phyloP scores from a whole-genome alignment of 129 eudicot species.

The Flaveria bidentis region DNA sequence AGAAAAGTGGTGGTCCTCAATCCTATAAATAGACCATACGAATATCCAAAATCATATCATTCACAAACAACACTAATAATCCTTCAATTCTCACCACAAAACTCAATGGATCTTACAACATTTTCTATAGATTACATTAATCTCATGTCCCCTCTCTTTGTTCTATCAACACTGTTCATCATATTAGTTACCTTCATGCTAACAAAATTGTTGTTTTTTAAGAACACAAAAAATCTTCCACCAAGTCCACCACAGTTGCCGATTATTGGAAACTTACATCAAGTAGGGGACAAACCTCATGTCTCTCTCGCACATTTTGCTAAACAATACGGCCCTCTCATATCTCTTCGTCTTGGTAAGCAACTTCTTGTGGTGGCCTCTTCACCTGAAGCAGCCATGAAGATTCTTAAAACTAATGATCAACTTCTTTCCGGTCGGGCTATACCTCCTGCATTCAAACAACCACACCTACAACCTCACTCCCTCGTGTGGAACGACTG shows the following conservation, averaged over 20 bases:
- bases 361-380: constrained; percentile 21
- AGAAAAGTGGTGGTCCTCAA: no score
- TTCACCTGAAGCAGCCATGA: constrained; percentile 28
- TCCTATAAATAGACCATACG: no score
- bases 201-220: not conserved
- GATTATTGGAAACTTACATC: constrained; percentile 27
- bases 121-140: constrained; percentile 2
- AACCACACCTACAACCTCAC: not conserved
- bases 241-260: constrained; percentile 31
- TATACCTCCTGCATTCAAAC: constrained; percentile 15
- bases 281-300: constrained; percentile 15
- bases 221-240: constrained; percentile 5
- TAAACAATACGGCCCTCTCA: constrained; percentile 26
- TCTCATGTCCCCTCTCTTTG: not conserved
- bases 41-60: no score
- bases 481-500: constrained; percentile 18
- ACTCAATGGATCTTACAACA: constrained; percentile 12
- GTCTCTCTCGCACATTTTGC: constrained; percentile 17
- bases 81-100: not conserved
- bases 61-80: not conserved
- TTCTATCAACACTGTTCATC: constrained; percentile 4
- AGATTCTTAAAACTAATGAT: constrained; percentile 27
- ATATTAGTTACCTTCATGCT: not conserved
- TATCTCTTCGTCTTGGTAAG: constrained; percentile 13
- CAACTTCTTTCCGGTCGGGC: constrained; percentile 21